Conservation (phyloP, 768 basidiomycete genomes). For the Bullera alba region DNA sequence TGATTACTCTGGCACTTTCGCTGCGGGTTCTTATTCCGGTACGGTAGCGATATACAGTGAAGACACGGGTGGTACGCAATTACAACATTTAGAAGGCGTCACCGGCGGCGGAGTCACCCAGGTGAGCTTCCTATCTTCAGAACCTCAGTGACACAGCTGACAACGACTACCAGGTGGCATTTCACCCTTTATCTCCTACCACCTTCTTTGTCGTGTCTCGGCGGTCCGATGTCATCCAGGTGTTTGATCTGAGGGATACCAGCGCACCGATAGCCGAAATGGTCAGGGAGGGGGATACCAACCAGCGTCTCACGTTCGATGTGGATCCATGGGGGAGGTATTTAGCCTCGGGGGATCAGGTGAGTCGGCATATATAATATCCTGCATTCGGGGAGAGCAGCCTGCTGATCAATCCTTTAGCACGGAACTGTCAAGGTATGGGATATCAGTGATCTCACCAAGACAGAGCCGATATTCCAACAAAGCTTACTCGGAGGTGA, state of each 20-base stretch:
- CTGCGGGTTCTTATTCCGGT: slow-evolving; percentile 64
- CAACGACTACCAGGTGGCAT: slow-evolving; percentile 55
- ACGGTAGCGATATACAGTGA: slow-evolving; percentile 51
- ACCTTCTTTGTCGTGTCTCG: slow-evolving; percentile 74
- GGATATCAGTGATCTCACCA: slow-evolving; percentile 46
- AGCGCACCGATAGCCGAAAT: slow-evolving; percentile 49
- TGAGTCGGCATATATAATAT: slow-evolving; percentile 48
- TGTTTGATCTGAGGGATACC: slow-evolving; percentile 70
- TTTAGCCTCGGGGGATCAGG: slow-evolving; percentile 64
- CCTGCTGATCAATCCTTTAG: slow-evolving; percentile 45
- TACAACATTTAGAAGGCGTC: slow-evolving; percentile 60
- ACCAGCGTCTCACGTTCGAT: slow-evolving; percentile 74
- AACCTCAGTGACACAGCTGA: slow-evolving; percentile 51
- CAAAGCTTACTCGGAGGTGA: slow-evolving; percentile 55
- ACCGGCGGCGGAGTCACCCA: slow-evolving; percentile 45
- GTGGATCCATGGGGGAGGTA: slow-evolving; percentile 62
- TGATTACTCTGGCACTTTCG: slow-evolving; percentile 59
- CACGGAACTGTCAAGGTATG: slow-evolving; percentile 59
- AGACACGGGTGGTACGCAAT: slow-evolving; percentile 52
- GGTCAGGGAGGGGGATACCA: slow-evolving; percentile 51
- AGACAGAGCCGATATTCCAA: slow-evolving; percentile 43
- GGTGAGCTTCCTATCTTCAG: slow-evolving; percentile 50
- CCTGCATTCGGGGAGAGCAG: too few relatives aligned
- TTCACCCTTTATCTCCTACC: slow-evolving; percentile 66
- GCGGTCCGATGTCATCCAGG: slow-evolving; percentile 56